Base-by-base conservation (phyloP, 2,329 filamentous ascomycete species). In the Pseudogymnoascus sp. region DNA sequence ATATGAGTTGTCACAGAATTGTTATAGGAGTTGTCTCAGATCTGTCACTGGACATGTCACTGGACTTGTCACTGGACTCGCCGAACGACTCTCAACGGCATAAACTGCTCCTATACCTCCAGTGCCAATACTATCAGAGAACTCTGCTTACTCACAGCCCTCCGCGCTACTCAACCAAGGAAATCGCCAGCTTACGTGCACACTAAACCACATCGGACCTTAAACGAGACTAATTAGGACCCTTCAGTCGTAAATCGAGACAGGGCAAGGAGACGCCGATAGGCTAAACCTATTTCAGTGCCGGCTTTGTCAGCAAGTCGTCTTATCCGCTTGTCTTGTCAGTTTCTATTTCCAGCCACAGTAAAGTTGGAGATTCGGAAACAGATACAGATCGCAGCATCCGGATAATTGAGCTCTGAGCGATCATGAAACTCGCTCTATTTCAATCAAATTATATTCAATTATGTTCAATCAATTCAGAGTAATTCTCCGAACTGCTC, bases 231-330 rank as follows among this genome's bases (percentile, higher is more conserved):
- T 16, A 14, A 30, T 30, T 9, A 30, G 22, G 43, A 30, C 25
- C 43, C 43, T 11, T 50, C 22, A 50, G 43, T 50, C 22, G 43
- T 50, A 22, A 50, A 50, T 50, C 16, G 25, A n/a, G 43, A 30
- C 43, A 50, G 25, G 43, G 43, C 25, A 50, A 50, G 43, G 43
- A 50, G 43, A 50, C 43, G 43, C 43, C 43, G 43, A 50, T 25
- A n/a, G 43, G 25, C 43, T 50, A 50, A 50, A 50, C 43, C 43
- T 50, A 30, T 50, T 50, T 6, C 14, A 30, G 43, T 50, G n/a
- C 25, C 43, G 41, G 43, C 25, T 50, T 50, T 50, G 43, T 50
- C 25, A 50, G 43, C 43, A 50, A 30, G 7, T 30, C 14, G n/a
- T n/a, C n/a, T n/a, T n/a, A n/a, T n/a, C n/a, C n/a, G n/a, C n/a